Base-by-base conservation (phyloP, 2,329 filamentous ascomycete species). In the Juglanconis oblonga region DNA sequence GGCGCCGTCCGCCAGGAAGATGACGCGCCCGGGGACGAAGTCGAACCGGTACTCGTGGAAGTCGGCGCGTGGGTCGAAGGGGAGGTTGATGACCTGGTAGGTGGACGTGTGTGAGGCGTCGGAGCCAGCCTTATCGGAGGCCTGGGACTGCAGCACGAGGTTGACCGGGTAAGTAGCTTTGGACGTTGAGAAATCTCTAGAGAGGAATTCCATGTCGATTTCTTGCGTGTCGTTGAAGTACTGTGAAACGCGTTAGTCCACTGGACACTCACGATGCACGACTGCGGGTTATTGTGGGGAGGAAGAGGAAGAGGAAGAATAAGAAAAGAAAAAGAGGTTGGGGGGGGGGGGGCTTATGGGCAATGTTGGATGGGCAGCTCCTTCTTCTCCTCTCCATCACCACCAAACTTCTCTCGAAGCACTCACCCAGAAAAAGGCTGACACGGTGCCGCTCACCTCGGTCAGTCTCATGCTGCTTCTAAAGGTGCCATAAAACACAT, bases 1-100 rank as follows among this genome's bases (percentile, higher is more conserved):
- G 8, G 73, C 58, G 48, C 83, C 83, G 70, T 93, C 89, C 2
- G 85, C 87, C 69, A 87, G 92, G 73, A 91, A 93, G 10, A 81
- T 71, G 8, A 93, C 87, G 1, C 76, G 76, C 0, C 77, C 79
- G 0, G 83, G 80, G 14, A 86, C 71, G 75, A 89, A 92, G 73
- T 94, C 90, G 71, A 93, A 88, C 42, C 90, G 87, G 69, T 92
- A 92, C 73, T 93, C 90, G 73, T 93, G 89, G 68, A 89, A 91
- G 45, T 70, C 82, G 0, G 73, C 70, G 0, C 86, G 84, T 0
- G 90, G 88, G 64, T 88, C 77, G 73, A 92, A 93, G 0, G 82
- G 79, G 1, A 93, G 78, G 52, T 83, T 76, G 35, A 83, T 75
- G 44, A 82, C 75, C 57, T 80, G 70, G 71, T 86, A 91, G 55